phyloP scores from a whole-genome alignment of 2,329 filamentous ascomycete genomes.

The Cladosporium sp. region DNA sequence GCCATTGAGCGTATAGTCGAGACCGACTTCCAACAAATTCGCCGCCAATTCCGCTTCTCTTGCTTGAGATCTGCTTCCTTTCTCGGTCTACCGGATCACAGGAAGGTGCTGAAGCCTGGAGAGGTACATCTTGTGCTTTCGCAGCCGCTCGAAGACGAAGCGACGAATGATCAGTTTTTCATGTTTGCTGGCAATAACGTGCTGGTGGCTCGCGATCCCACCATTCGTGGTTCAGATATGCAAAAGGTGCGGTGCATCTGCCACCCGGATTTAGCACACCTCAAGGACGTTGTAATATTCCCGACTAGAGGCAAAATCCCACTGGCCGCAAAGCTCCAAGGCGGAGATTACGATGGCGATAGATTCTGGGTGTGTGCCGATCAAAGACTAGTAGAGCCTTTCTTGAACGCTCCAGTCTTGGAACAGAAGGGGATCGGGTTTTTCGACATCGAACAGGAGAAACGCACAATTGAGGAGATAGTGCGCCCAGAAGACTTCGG shows the following conservation, averaged over 20 bases:
- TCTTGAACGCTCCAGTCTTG: conserved; percentile 54
- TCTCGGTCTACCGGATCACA: conserved; percentile 67
- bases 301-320: conserved; percentile 57
- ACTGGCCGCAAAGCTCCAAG: conserved; percentile 67
- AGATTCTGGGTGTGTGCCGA: conserved; percentile 75
- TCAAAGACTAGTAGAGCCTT: conserved; percentile 59
- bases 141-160: conserved; percentile 51
- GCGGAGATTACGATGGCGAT: conserved; percentile 80
- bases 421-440: conserved; percentile 43
- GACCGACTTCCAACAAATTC: neutral
- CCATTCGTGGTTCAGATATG: conserved; percentile 67
- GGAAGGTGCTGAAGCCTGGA: conserved; percentile 54
- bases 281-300: conserved; percentile 81
- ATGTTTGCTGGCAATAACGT: conserved; percentile 50
- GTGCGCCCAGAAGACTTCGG: conserved; percentile 17
- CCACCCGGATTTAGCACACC: conserved; percentile 56
- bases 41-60: neutral
- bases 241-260: conserved; percentile 55
- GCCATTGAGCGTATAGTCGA: neutral
- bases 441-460: conserved; percentile 51
- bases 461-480: conserved; percentile 46
- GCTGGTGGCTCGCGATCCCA: conserved; percentile 65
- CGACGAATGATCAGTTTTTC: conserved; percentile 51
- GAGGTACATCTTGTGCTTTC: conserved; percentile 69
- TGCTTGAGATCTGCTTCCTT: conserved; percentile 51